Percentiles rank a stretch among this genome's conserved stretches.
phyloP scores from a whole-genome alignment of 2,329 filamentous ascomycete species.

The Xylaria sp. region DNA sequence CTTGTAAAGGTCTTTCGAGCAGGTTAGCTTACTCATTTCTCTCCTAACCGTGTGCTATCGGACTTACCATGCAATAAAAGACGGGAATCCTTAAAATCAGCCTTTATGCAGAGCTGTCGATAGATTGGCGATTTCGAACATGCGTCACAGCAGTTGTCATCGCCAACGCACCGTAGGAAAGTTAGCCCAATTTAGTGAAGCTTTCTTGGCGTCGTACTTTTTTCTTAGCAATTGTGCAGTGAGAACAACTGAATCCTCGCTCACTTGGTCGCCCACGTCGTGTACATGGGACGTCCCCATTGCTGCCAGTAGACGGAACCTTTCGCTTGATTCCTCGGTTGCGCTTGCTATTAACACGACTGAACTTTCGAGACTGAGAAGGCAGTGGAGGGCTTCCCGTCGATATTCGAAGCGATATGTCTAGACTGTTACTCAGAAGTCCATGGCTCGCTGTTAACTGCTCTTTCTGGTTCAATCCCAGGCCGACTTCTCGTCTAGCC shows the following conservation, averaged over 20 bases:
- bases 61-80: constrained; percentile 26
- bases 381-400: neutral
- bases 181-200: constrained; percentile 8
- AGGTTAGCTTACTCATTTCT: neutral
- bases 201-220: constrained; percentile 9
- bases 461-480: constrained; percentile 2
- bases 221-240: constrained; percentile 30
- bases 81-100: constrained; percentile 30
- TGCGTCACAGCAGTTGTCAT: constrained; percentile 14
- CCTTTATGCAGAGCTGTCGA: constrained; percentile 25
- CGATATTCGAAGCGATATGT: constrained; percentile 20
- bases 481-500: neutral
- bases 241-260: constrained; percentile 31
- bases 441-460: neutral
- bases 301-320: neutral
- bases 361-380: neutral
- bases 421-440: constrained; percentile 15
- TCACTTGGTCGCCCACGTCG: constrained; percentile 30
- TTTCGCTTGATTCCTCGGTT: neutral
- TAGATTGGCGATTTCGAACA: constrained; percentile 27
- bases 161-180: constrained; percentile 14
- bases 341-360: constrained; percentile 16
- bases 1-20: constrained; percentile 21
- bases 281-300: neutral
- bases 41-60: neutral